Evolutionary conservation across 306 rosid species (phyloP), one percentile per base, ranked within the genome.

Genomic region (Sesbania bispinosa): DNA sequence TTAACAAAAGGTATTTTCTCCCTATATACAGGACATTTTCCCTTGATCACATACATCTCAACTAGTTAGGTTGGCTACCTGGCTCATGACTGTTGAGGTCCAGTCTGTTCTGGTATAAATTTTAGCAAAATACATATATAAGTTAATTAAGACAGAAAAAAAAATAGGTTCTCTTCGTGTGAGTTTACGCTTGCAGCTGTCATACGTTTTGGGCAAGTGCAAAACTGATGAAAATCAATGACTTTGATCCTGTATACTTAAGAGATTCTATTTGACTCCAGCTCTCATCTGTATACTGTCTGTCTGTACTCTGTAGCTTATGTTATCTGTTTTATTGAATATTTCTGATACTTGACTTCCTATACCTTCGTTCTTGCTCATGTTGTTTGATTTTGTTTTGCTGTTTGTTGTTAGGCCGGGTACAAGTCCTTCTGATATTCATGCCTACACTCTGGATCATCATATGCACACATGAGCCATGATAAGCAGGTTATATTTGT

Each of bases 401-500:
- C 42, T 72, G 76, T 50, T 74, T 80, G 47, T 85, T 82, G 33
- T 75, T 80, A 94, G 99, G 88, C 97, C 95, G 23, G 98, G 98
- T 69, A 87, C 98, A 39, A 88, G 96, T 86, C 90, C 98, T 52
- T 94, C 98, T 4, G 98, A 94, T 80, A 94, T 88, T 72, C 87
- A 65, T 20, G 97, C 98, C 38, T 94, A 84, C 75, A 86, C 95
- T 55, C 83, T 94, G 69, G 92, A 94, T 79, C 74, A 86, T 73
- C 96, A 94, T 75, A 83, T 94, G 67, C 92, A 77, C 45, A 85
- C 81, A 39, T 84, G 87, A 89, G 32, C 78, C 74, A 6, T 29
- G 83, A 75, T 77, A 59, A 50, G 67, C 58, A 59, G 88, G 98
- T 90, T 71, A 73, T 13, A 39, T 39, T 4, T 11, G 30, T 23